Evolutionary conservation across 2,329 filamentous ascomycete species (phyloP).

Genomic region (Fusarium aywerte): DNA sequence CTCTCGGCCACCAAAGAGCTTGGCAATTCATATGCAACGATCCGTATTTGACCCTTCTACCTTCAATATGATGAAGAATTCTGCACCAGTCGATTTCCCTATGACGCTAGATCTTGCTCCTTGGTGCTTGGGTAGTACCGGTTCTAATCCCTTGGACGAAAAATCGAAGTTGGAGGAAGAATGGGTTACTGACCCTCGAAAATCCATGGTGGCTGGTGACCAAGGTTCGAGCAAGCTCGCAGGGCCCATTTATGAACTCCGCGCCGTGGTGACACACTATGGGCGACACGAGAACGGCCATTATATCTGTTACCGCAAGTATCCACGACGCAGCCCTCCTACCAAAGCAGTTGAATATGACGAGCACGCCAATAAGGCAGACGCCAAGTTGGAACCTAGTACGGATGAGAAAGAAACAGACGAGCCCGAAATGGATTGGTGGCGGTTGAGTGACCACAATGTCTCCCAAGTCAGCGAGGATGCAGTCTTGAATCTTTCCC

Average conservation of each 20-base stretch:
- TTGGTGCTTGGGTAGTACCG: slow-evolving; percentile 81
- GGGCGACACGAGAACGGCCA: slow-evolving; percentile 95
- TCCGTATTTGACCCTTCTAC: slow-evolving; percentile 90
- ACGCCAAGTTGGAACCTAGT: neutral
- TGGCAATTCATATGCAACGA: slow-evolving; percentile 90
- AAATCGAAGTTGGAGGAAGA: slow-evolving; percentile 60
- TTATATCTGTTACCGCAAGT: slow-evolving; percentile 89
- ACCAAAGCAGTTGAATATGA: slow-evolving; percentile 7
- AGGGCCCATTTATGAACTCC: slow-evolving; percentile 77
- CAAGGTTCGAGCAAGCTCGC: slow-evolving; percentile 60
- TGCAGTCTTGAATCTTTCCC: slow-evolving; percentile 75
- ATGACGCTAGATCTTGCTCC: slow-evolving; percentile 76
- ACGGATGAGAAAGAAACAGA: slow-evolving; percentile 26
- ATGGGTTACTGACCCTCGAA: slow-evolving; percentile 75
- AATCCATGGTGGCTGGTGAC: slow-evolving; percentile 77
- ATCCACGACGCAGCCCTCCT: slow-evolving; percentile 55
- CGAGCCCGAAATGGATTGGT: slow-evolving; percentile 73
- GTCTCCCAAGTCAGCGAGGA: slow-evolving; percentile 80
- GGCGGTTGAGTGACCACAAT: slow-evolving; percentile 89
- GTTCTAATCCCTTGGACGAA: slow-evolving; percentile 11
- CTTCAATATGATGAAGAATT: slow-evolving; percentile 84
- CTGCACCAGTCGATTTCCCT: slow-evolving; percentile 81
- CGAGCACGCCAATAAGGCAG: slow-evolving; percentile 31
- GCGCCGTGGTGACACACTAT: slow-evolving; percentile 87
- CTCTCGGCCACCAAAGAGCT: slow-evolving; percentile 80